These are phyloP conservation scores for Mariannaea elegans DNA, from an alignment of 2,329 filamentous ascomycete genomes.

Conservation along the genomic window DNA sequence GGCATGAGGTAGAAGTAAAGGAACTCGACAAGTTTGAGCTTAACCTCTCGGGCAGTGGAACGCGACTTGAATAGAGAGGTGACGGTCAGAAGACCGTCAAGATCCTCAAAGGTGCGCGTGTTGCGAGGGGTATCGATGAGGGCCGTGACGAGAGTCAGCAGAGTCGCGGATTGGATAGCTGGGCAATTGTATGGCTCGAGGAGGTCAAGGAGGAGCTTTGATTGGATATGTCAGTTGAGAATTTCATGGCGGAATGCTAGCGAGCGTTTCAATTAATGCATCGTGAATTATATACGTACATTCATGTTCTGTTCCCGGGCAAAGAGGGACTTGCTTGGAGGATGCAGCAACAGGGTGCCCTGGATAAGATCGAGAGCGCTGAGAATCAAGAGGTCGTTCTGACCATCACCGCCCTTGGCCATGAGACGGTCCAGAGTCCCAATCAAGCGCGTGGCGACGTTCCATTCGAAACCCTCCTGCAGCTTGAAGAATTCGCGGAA, in stretches of 20 bases:
- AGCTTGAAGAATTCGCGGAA: conserved; percentile 97
- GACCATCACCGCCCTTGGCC: conserved; percentile 81
- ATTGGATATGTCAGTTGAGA: conserved; percentile 22
- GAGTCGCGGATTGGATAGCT: conserved; percentile 87
- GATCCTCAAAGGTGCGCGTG: conserved; percentile 88
- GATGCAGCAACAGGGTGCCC: conserved; percentile 86
- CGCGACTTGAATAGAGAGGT: conserved; percentile 93
- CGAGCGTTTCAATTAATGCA: background rate
- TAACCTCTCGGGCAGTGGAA: conserved; percentile 85
- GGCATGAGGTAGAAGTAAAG: conserved; percentile 99
- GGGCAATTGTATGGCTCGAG: conserved; percentile 93
- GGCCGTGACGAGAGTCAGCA: conserved; percentile 89
- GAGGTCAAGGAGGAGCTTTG: conserved; percentile 89
- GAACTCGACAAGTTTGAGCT: conserved; percentile 96
- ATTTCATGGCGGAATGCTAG: background rate
- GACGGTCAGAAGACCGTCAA: conserved; percentile 90
- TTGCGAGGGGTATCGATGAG: conserved; percentile 88
- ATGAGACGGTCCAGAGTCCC: conserved; percentile 86
- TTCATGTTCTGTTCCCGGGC: conserved; percentile 95
- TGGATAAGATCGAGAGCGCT: conserved; percentile 89
- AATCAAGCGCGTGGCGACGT: conserved; percentile 87
- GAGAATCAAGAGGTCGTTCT: conserved; percentile 89
- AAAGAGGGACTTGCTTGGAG: conserved; percentile 87
- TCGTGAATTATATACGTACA: conserved; percentile 55
- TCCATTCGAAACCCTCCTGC: conserved; percentile 98